Evolutionary conservation across 2,329 filamentous ascomycete genomes (phyloP).

Genomic region (Colletotrichum somersetense): DNA sequence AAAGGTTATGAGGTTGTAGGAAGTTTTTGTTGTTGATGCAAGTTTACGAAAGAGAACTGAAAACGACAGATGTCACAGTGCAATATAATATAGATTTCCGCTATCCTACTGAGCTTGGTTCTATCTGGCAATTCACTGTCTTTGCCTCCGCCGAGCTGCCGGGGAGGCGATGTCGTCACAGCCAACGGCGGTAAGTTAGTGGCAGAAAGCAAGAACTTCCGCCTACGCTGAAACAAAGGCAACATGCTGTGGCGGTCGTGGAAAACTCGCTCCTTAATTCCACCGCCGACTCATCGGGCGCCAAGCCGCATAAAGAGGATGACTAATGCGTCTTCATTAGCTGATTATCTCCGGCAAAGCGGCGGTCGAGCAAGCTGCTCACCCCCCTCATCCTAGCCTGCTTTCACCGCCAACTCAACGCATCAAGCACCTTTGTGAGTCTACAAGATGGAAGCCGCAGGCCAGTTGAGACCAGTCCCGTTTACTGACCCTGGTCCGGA

Average conservation of each 20-base stretch:
- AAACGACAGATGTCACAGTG: fast-evolving
- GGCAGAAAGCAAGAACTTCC: neutral
- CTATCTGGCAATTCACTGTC: fast-evolving
- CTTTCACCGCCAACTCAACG: neutral
- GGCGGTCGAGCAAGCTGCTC: slow-evolving; percentile 21
- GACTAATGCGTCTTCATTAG: slow-evolving; percentile 23
- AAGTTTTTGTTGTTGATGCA: neutral
- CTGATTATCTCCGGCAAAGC: slow-evolving; percentile 26
- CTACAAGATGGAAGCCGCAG: neutral
- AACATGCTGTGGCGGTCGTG: neutral
- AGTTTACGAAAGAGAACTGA: too few species aligned
- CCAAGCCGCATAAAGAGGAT: slow-evolving; percentile 11
- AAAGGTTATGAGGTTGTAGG: neutral
- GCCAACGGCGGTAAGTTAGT: neutral
- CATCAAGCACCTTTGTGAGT: too few species aligned
- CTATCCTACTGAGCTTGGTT: neutral
- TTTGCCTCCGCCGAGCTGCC: neutral
- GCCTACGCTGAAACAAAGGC: too few species aligned
- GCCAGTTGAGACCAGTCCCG: neutral
- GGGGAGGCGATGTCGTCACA: neutral
- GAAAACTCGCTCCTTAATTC: neutral
- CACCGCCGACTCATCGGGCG: slow-evolving; percentile 20
- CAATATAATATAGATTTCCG: neutral
- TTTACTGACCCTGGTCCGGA: neutral
- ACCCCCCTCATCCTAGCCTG: neutral